Evolutionary conservation across 768 basidiomycete species (phyloP).

Genomic region (Suillus bovinus): DNA sequence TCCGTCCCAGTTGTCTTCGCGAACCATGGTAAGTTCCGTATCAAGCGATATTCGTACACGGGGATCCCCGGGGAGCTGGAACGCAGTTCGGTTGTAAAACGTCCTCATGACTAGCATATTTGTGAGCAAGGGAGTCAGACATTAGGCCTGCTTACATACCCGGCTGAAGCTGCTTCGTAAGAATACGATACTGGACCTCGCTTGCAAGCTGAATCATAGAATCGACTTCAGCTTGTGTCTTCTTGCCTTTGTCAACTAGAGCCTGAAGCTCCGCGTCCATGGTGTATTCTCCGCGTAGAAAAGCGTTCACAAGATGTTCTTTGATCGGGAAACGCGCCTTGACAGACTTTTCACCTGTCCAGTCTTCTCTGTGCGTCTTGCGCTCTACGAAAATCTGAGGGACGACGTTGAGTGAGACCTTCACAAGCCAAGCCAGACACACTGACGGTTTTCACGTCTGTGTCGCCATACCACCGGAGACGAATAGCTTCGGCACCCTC

Average conservation of each 20-base stretch:
- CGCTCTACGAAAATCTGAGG: slow-evolving; percentile 82
- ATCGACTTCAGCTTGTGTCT: slow-evolving; percentile 86
- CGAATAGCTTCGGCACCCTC: slow-evolving; percentile 98
- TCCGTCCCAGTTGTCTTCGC: slow-evolving; percentile 98
- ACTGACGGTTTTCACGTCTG: slow-evolving; percentile 73
- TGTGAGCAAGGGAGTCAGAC: slow-evolving; percentile 3
- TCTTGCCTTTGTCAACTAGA: slow-evolving; percentile 81
- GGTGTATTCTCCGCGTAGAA: slow-evolving; percentile 85
- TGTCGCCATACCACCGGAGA: slow-evolving; percentile 95
- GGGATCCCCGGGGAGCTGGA: slow-evolving; percentile 95
- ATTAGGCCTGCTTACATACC: slow-evolving; percentile 47
- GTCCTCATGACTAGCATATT: slow-evolving; percentile 78
- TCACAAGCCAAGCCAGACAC: background rate
- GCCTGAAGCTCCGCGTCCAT: slow-evolving; percentile 89
- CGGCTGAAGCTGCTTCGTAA: slow-evolving; percentile 79
- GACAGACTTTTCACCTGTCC: slow-evolving; percentile 99
- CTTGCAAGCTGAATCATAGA: slow-evolving; percentile 95
- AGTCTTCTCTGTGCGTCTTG: slow-evolving; percentile 95
- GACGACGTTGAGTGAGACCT: slow-evolving; percentile 31
- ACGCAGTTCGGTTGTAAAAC: slow-evolving; percentile 98
- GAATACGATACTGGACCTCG: slow-evolving; percentile 90
- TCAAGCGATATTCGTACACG: slow-evolving; percentile 91
- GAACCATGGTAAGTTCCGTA: slow-evolving; percentile 90
- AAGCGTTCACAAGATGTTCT: slow-evolving; percentile 90
- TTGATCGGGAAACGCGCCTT: slow-evolving; percentile 96